A percentile compares a stretch with the other conserved stretches of the same genome.
Conservation (phyloP, 371 early-diverging fungal species). For the Actinomortierella ambigua region DNA sequence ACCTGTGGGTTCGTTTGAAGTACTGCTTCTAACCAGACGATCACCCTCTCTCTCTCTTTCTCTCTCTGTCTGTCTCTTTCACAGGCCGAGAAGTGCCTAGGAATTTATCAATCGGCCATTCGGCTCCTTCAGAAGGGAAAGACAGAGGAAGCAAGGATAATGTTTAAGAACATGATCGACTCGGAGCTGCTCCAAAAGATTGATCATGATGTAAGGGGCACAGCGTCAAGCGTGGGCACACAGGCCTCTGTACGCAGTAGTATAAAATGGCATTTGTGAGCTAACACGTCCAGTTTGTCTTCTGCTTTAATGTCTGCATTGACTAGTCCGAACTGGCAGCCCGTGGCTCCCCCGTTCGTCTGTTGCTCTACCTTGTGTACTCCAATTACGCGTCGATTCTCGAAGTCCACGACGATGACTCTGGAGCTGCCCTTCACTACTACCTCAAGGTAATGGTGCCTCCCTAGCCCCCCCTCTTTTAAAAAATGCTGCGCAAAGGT, state of each 20-base stretch:
- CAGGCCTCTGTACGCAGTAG: not conserved
- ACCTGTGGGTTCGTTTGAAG: no score
- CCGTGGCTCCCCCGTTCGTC: conserved; percentile 42
- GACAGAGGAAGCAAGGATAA: conserved; percentile 45
- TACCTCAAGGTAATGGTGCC: conserved; percentile 55
- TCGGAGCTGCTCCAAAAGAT: conserved; percentile 52
- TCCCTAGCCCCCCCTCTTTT: not conserved
- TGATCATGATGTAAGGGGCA: conserved; percentile 44
- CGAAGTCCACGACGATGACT: conserved; percentile 46
- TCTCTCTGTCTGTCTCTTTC: no score
- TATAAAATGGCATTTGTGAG: not conserved
- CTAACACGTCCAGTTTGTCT: not conserved
- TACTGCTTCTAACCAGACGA: no score
- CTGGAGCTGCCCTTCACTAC: conserved; percentile 50
- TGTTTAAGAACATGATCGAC: conserved; percentile 52
- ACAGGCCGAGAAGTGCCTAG: conserved; percentile 58
- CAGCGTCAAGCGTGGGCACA: no score
- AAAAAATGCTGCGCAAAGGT: not conserved
- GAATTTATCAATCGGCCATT: conserved; percentile 54
- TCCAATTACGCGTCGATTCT: conserved; percentile 66
- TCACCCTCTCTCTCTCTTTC: no score
- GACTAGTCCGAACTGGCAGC: conserved; percentile 34
- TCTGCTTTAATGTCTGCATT: conserved; percentile 3
- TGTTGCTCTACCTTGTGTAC: conserved; percentile 59
- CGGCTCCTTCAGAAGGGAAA: conserved; percentile 54